These are phyloP conservation scores for Schoenoplectus tabernaemontani DNA, from an alignment of 202 grass and related monocot genomes.

Conservation along the genomic window DNA sequence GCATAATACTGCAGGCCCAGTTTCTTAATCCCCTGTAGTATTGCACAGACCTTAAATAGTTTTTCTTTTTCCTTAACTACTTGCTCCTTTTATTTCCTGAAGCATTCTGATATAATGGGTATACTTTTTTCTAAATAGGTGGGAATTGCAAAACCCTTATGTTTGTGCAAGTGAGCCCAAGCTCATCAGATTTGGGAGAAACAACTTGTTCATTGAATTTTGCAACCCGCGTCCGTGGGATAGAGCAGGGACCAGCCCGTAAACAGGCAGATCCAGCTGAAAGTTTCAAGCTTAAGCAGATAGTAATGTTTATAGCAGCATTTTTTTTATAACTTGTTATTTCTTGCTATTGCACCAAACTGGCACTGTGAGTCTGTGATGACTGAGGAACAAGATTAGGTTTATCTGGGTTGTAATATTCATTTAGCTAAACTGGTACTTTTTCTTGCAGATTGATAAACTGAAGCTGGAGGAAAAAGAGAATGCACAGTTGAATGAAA, in stretches of 20 bases:
- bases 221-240: conserved; percentile 76
- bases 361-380: not conserved
- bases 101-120: not conserved
- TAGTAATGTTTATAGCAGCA: conserved; percentile 44
- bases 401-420: not conserved
- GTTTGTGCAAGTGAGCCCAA: conserved; percentile 95
- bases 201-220: conserved; percentile 80
- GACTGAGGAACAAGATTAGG: not conserved
- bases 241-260: conserved; percentile 78
- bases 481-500: conserved; percentile 45
- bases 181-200: conserved; percentile 75
- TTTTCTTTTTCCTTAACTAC: no score
- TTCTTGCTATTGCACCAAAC: not conserved
- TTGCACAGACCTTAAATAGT: no score
- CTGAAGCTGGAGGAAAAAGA: conserved; percentile 62
- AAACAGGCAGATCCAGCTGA: conserved; percentile 74
- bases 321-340: not conserved
- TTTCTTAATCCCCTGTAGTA: no score
- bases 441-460: conserved; percentile 59
- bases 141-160: conserved; percentile 97
- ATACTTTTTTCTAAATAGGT: conserved; percentile 45
- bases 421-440: not conserved
- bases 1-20: not conserved
- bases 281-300: conserved; percentile 76
- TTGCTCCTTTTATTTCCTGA: no score